These are phyloP conservation scores for Skeletonema menzelii DNA, from an alignment of 108 stramenopile genomes.

Conservation along the genomic window DNA sequence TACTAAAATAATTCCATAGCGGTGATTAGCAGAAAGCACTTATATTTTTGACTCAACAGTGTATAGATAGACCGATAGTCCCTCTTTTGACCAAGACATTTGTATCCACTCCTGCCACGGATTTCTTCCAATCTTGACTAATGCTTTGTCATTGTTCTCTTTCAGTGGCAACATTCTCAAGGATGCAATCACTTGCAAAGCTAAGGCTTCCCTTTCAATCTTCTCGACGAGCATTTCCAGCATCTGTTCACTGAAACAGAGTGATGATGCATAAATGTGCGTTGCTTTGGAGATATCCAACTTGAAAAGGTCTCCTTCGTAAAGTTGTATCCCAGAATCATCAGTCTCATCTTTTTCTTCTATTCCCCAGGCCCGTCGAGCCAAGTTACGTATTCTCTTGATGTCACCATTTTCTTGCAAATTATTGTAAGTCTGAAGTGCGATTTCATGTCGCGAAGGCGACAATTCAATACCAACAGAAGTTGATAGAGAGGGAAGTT, in stretches of 20 bases:
- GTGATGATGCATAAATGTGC: conserved; percentile 63
- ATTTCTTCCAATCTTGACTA: conserved; percentile 21
- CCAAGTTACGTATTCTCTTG: conserved; percentile 17
- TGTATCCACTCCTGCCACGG: conserved; percentile 54
- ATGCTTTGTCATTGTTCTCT: not conserved
- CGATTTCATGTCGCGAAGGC: conserved; percentile 53
- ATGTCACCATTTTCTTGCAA: conserved; percentile 22
- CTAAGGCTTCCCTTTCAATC: conserved; percentile 26
- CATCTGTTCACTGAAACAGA: conserved; percentile 63
- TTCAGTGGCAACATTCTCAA: conserved; percentile 43
- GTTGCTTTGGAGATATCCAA: conserved; percentile 60
- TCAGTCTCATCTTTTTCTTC: conserved; percentile 6
- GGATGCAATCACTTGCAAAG: conserved; percentile 60
- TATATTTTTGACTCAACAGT: conserved; percentile 24
- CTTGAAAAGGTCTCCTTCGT: conserved; percentile 60
- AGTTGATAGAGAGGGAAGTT: conserved; percentile 38
- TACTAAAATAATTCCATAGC: not conserved
- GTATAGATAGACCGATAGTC: conserved; percentile 65
- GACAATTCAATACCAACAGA: conserved; percentile 62
- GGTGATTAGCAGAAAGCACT: not conserved
- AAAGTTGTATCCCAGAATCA: conserved; percentile 35
- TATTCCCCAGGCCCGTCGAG: conserved; percentile 24
- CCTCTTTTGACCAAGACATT: conserved; percentile 68
- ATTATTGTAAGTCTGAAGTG: conserved; percentile 26
- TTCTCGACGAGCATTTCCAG: conserved; percentile 49